Conservation (phyloP, 768 basidiomycete species). For the Harrya chromipes region DNA sequence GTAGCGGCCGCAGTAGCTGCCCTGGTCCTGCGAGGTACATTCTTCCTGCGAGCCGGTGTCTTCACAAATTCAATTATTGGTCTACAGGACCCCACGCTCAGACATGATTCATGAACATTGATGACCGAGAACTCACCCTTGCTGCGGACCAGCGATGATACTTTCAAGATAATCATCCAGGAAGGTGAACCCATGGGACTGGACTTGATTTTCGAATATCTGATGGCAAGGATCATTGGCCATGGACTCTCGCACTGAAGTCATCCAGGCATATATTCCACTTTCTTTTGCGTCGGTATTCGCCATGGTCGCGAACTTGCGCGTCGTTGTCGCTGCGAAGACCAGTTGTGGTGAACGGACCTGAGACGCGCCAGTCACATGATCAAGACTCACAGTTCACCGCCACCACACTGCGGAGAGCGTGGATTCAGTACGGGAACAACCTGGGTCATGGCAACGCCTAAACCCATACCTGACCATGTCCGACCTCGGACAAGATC, state of each 20-base stretch:
- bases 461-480: not conserved
- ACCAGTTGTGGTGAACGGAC: conserved; percentile 12
- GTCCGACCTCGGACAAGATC: conserved; percentile 7
- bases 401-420: too few relatives aligned
- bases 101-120: not conserved
- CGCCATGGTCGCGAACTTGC: conserved; percentile 6
- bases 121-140: conserved; percentile 48
- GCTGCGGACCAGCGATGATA: conserved; percentile 61
- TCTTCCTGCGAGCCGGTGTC: conserved; percentile 75
- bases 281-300: conserved; percentile 13
- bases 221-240: conserved; percentile 68
- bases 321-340: conserved; percentile 4
- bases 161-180: conserved; percentile 74
- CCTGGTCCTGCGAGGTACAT: conserved; percentile 48
- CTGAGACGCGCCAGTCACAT: conserved; percentile 31
- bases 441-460: too few relatives aligned
- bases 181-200: conserved; percentile 73
- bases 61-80: conserved; percentile 78
- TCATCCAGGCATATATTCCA: conserved; percentile 69
- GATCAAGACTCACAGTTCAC: conserved; percentile 14
- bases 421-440: too few relatives aligned
- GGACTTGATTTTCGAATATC: conserved; percentile 69
- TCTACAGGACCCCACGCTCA: conserved; percentile 34
- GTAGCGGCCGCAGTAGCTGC: conserved; percentile 38
- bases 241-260: conserved; percentile 65